Percentiles rank a stretch among this genome's conserved stretches.
Evolutionary conservation across 2,329 filamentous ascomycete species (phyloP).

Genomic region (Pleurostoma richardsiae): DNA sequence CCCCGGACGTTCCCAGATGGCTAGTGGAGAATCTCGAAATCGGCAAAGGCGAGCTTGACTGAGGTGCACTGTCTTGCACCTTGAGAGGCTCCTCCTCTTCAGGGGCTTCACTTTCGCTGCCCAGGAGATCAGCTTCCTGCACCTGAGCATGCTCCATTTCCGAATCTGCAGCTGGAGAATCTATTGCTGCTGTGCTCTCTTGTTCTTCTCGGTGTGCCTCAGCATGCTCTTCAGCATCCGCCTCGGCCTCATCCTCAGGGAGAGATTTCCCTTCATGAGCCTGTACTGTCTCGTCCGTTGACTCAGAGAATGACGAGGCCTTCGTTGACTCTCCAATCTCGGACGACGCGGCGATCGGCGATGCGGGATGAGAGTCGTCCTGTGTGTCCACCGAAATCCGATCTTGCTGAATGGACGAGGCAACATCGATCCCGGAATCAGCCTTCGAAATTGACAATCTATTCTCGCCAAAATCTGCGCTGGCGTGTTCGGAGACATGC

Average conservation of each 20-base stretch:
- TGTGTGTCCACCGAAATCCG: constrained; percentile 40
- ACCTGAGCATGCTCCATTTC: constrained; percentile 7
- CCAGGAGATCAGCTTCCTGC: not conserved
- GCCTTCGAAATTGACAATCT: constrained; percentile 36
- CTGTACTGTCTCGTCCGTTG: constrained; percentile 54
- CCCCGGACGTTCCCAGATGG: constrained; percentile 8
- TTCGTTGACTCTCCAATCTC: constrained; percentile 56
- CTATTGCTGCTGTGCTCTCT: too few relatives aligned
- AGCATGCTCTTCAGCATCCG: constrained; percentile 5
- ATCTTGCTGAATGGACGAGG: constrained; percentile 40
- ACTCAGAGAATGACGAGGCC: constrained; percentile 59
- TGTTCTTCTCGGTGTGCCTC: constrained; percentile 1
- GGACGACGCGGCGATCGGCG: constrained; percentile 46
- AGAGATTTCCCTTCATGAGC: constrained; percentile 25
- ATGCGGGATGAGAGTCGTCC: constrained; percentile 53
- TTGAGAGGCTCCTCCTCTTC: not conserved
- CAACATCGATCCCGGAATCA: constrained; percentile 52
- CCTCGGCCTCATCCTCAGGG: constrained; percentile 3
- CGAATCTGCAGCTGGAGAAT: not conserved
- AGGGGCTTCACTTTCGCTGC: not conserved
- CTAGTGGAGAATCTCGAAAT: constrained; percentile 17
- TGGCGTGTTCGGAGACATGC: constrained; percentile 13
- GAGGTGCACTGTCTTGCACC: constrained; percentile 1
- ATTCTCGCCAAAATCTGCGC: constrained; percentile 19
- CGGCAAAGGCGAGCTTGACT: constrained; percentile 9